Evolutionary conservation across 805 yeast genomes (phyloP), one percentile per base, ranked within the genome.

Genomic region (Barnettozyma californica): DNA sequence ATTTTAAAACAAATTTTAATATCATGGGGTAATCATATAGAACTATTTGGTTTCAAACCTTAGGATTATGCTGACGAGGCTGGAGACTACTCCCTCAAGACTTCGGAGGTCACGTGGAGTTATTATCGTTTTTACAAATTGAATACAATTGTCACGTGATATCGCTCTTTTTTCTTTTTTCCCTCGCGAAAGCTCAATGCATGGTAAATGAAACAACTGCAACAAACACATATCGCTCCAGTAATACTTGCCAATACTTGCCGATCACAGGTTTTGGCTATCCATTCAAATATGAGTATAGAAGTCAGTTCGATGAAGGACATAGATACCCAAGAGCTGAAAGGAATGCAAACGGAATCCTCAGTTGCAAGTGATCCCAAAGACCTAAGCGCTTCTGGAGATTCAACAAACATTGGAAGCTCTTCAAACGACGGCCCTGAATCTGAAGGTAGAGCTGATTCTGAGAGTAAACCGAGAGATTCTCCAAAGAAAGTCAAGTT

Each of bases 401-500:
- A 7, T n/a, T 29, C 33, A 13, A 29, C 33, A 13, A 16, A 16
- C n/a, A 29, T 3, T 14, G 16, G 16, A 9, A 29, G 14, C 33
- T 3, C 16, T 29, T 9, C 33, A 11, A 29, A 8, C 4, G 7
- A 29, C 33, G 14, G n/a, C 7, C 33, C 33, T 29, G 16, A 29
- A 29, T 11, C 29, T 19, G 45, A 43, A 37, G 20, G 40, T 43
- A 23, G 19, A 33, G 23, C 31, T 39, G 43, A 27, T 38, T 13
- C 14, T 8, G 34, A 43, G 21, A 16, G 4, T 18, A 35, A 35
- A 16, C 18, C 10, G 6, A 27, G 8, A 2, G 18, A 21, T n/a
- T 23, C 29, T 13, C 41, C 41, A 13, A 40, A 40, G 33, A 40
- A 40, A 18, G 43, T 38, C 18, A 38, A 20, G 41, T 38, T 38